Evolutionary conservation across 805 yeast species (phyloP), one percentile per base, ranked within the genome.

Genomic region (Blastobotrys attinorum): DNA sequence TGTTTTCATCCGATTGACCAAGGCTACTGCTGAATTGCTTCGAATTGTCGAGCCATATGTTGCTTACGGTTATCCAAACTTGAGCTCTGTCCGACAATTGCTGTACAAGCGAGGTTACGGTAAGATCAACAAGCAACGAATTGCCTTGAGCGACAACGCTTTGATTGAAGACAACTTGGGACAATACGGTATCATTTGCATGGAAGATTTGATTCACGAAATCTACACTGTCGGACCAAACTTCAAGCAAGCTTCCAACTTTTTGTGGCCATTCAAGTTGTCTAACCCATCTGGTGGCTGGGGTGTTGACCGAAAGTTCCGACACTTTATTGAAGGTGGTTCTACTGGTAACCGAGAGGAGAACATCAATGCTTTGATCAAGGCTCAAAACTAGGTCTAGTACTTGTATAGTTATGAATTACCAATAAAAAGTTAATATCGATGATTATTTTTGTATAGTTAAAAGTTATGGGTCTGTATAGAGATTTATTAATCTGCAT

Each of bases 71-170:
- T 80, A 80, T 79, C 88, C 88, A 66, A 75, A 76, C 61, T 71
- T 79, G 60, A 67, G 83, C 51, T 77, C 87, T 67, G 73, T 81
- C 63, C 79, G 84, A 73, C 74, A 80, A 64, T 76, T 81, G 64
- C 65, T 80, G 56, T 81, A 81, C 86, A 81, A 81, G 83, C 80
- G 88, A 73, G 88, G 88, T 65, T 77, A 68, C 81, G 88, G 87
- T 68, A 81, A 81, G 79, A 69, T 81, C 59, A 79, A 78, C 80
- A 77, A 76, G 72, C 87, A 81, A 71, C 79, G 88, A 73, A 69
- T 80, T 57, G 72, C 84, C 59, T 73, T 81, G 58, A 63, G 80
- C 55, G 87, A 81, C 65, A 81, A 81, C 72, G 63, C 80, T 55
- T 73, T 81, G 71, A 74, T 81, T 61, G 88, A 81, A 73, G 81